Conservation (phyloP, 139 green algal genomes). For the Auxenochlorella pyrenoidosa region DNA sequence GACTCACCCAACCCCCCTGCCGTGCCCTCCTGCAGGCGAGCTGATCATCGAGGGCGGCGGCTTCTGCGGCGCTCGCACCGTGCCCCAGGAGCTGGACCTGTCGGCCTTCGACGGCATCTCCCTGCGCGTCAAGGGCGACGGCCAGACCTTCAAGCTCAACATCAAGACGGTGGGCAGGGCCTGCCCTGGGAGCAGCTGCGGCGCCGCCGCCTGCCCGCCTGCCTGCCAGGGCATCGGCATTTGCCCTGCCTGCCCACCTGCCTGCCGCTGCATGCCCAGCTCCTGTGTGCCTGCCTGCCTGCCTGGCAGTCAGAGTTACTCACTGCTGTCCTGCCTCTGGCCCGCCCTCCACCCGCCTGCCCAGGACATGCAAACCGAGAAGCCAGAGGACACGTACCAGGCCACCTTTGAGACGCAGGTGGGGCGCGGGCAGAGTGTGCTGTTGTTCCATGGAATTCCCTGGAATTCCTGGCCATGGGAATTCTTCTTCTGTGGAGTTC, state of each 20-base stretch:
- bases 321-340: no score
- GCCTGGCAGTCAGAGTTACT: no score
- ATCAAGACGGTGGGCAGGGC: constrained; percentile 80
- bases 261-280: background rate
- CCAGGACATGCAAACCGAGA: constrained; percentile 69
- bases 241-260: background rate
- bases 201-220: background rate
- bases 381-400: constrained; percentile 86
- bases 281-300: no score
- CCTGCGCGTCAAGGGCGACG: constrained; percentile 75
- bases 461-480: no score
- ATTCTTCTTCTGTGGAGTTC: no score
- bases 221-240: background rate
- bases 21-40: constrained; percentile 32
- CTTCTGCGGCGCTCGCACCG: constrained; percentile 83
- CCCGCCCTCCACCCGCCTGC: no score
- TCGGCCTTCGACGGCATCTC: constrained; percentile 67
- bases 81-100: constrained; percentile 47
- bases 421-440: background rate
- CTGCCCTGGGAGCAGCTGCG: no score
- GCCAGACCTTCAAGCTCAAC: constrained; percentile 91
- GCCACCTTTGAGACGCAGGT: constrained; percentile 78
- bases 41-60: constrained; percentile 86
- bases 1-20: no score
- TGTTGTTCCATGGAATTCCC: no score